phyloP scores from a whole-genome alignment of 148 eudicot species.

The Limonium bicolor region DNA sequence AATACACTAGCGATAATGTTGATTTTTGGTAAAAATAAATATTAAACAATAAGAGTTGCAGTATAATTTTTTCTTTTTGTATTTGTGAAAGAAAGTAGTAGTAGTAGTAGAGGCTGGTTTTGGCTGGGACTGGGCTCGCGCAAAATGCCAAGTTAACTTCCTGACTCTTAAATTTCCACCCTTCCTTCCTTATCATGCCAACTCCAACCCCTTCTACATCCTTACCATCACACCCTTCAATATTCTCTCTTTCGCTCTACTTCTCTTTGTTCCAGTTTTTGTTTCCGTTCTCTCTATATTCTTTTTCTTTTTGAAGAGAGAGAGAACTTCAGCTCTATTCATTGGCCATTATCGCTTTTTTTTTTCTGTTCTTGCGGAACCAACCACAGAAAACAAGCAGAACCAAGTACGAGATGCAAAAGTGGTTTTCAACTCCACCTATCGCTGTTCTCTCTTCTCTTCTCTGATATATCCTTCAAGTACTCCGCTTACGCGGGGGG shows the following conservation, averaged over 20 bases:
- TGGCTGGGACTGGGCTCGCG: too few species aligned
- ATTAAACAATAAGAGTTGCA: too few species aligned
- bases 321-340: too few species aligned
- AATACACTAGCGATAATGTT: too few species aligned
- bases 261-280: constrained; percentile 9
- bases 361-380: neutral
- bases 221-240: neutral
- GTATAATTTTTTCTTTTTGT: too few species aligned
- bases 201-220: constrained; percentile 1
- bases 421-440: neutral
- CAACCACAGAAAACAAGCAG: too few species aligned
- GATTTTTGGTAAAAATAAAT: too few species aligned
- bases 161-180: constrained; percentile 90
- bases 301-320: neutral
- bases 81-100: too few species aligned
- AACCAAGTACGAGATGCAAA: too few species aligned
- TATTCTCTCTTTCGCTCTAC: constrained; percentile 6
- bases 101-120: too few species aligned
- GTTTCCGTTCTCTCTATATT: constrained; percentile 4
- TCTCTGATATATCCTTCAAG: neutral
- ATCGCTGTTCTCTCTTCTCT: neutral
- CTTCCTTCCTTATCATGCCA: constrained; percentile 92
- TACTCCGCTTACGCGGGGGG: too few species aligned
- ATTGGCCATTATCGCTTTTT: neutral
- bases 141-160: constrained; percentile 37